phyloP scores from a whole-genome alignment of 2,329 filamentous ascomycete species.

The Periconia sp. region DNA sequence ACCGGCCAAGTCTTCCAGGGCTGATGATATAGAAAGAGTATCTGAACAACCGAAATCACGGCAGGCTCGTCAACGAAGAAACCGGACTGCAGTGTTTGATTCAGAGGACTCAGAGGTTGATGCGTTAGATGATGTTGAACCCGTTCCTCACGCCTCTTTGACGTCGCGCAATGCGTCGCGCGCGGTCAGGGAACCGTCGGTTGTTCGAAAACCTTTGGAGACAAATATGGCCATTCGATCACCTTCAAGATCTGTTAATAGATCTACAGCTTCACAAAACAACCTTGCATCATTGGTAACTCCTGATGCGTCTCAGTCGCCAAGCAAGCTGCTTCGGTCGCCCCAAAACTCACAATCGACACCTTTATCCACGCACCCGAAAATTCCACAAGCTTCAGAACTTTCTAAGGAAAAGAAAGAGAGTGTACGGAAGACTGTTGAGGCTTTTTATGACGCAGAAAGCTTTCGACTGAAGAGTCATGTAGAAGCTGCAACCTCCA shows the following conservation, averaged over 20 bases:
- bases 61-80: slow-evolving; percentile 17
- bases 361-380: slow-evolving; percentile 1
- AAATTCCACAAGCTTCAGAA: slow-evolving; percentile 19
- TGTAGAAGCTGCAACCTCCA: slow-evolving; percentile 22
- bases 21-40: neutral
- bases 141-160: slow-evolving; percentile 18
- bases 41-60: neutral
- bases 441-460: slow-evolving; percentile 27
- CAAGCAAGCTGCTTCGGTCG: slow-evolving; percentile 9
- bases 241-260: slow-evolving; percentile 23
- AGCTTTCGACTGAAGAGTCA: slow-evolving; percentile 25
- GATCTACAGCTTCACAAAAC: slow-evolving; percentile 15
- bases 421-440: slow-evolving; percentile 19
- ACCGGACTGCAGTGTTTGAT: slow-evolving; percentile 26
- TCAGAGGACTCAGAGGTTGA: slow-evolving; percentile 33
- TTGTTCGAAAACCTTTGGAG: slow-evolving; percentile 4
- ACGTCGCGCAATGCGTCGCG: slow-evolving; percentile 7
- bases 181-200: neutral
- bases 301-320: slow-evolving; percentile 20
- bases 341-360: slow-evolving; percentile 13
- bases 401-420: slow-evolving; percentile 28
- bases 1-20: slow-evolving; percentile 10
- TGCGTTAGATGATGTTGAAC: slow-evolving; percentile 29
- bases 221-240: slow-evolving; percentile 25
- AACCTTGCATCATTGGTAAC: slow-evolving; percentile 21